phyloP scores from a whole-genome alignment of 495 filamentous ascomycete genomes.

The Daldinia grandis region DNA sequence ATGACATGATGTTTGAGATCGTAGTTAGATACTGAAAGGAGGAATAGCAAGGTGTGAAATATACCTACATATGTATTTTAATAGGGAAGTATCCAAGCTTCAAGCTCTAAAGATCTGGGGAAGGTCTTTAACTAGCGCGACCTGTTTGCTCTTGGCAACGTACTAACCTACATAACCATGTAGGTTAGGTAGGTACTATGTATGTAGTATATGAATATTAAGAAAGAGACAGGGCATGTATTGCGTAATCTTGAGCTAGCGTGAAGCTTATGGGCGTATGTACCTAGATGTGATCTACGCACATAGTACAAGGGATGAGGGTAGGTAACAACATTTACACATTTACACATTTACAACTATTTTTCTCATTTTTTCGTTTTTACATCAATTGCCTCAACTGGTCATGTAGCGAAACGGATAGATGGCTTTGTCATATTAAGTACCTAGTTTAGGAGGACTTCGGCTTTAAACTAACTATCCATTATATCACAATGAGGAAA shows the following conservation, averaged over 20 bases:
- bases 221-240: conserved; percentile 13
- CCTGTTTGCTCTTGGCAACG: conserved; percentile 4
- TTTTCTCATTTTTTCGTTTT: not conserved
- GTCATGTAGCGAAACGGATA: not conserved
- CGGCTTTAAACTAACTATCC: not conserved
- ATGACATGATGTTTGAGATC: not conserved
- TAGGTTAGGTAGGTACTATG: too few species aligned
- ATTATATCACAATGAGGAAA: not conserved
- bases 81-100: not conserved
- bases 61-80: too few species aligned
- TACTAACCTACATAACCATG: too few species aligned
- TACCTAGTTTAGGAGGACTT: not conserved
- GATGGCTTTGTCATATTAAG: not conserved
- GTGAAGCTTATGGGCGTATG: too few species aligned
- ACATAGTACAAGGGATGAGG: conserved; percentile 2
- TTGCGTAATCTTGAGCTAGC: conserved; percentile 17
- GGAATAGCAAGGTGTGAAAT: not conserved
- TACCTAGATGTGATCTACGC: not conserved
- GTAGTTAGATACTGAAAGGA: not conserved
- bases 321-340: not conserved
- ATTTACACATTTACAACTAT: not conserved
- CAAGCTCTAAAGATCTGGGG: conserved; percentile 7
- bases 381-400: not conserved
- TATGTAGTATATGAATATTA: not conserved
- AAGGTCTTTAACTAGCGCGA: conserved; percentile 6